These are phyloP conservation scores for Posidonia australis DNA, from an alignment of 106 monocot genomes.

Conservation along the genomic window DNA sequence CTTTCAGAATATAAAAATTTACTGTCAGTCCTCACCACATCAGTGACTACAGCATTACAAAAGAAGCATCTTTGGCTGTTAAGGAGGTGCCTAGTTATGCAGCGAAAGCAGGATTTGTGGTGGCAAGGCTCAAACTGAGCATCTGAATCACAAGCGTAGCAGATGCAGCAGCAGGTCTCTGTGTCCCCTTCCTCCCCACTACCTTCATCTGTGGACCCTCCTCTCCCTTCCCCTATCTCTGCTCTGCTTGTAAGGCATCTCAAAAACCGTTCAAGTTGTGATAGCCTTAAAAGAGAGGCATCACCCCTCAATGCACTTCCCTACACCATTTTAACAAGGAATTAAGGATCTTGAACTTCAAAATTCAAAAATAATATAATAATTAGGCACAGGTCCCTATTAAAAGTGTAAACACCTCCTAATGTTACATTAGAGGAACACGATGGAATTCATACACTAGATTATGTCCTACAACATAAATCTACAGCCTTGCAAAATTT, in stretches of 20 bases:
- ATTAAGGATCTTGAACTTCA: too few species aligned
- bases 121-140: conserved; percentile 78
- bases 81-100: conserved; percentile 84
- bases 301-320: conserved; percentile 61
- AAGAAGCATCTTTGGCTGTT: conserved; percentile 93
- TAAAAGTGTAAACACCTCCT: too few species aligned
- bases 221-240: too few species aligned
- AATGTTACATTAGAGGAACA: too few species aligned
- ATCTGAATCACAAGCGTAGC: conserved; percentile 58
- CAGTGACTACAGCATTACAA: conserved; percentile 70
- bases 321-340: conserved; percentile 24
- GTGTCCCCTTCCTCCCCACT: conserved; percentile 25
- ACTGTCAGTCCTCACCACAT: conserved; percentile 25
- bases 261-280: conserved; percentile 61
- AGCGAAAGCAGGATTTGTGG: conserved; percentile 79
- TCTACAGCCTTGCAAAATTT: too few species aligned
- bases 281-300: conserved; percentile 44
- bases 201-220: background rate
- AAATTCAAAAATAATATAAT: too few species aligned
- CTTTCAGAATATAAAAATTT: background rate
- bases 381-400: too few species aligned
- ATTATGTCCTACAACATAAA: too few species aligned
- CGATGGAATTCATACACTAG: too few species aligned
- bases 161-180: conserved; percentile 73
- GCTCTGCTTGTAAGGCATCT: conserved; percentile 37